Evolutionary conservation across 1,284 basidiomycete genomes (phyloP), one percentile per base, ranked within the genome.

Genomic region (Boletellus sp.): DNA sequence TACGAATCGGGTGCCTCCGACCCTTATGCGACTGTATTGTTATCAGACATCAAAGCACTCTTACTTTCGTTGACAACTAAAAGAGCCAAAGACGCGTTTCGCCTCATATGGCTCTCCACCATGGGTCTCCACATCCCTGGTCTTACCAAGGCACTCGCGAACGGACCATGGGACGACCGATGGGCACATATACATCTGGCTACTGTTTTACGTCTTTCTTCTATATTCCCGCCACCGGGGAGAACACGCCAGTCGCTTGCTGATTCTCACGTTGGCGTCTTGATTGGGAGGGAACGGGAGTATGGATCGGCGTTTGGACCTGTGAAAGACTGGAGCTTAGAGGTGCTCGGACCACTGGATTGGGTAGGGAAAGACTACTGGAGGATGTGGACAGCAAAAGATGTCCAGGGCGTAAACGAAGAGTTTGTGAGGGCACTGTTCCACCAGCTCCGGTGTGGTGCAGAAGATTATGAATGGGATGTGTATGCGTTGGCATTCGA

Each of bases 21-120:
- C 66, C 92, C 93, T 0, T 94, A 88, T 66, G 75, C 85, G 1
- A 81, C 82, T 3, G 77, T 96, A 21, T 72, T 97, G 15, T 92
- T 94, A 67, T 75, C 81, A 42, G 94, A 97, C 64, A 78, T 97
- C 52, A 79, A 80, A 12, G 70, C 82, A 3, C 74, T 93, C 44
- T 76, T 97, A 19, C 71, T 91, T 49, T 64, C 79, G 30, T 62
- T 95, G 30, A 72, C 72, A 11, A 76, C 79, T 4, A 60, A 68
- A 4, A 70, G 71, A 36, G 81, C 83, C 0, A 82, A 82, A 62
- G 65, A 81, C 21, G 77, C 82, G 32, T 84, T 94, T 58, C 81
- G 90, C 15, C 72, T 88, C 53, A 79, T 85, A 8, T 93, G 89
- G 80, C 74, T 97, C 33, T 82, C 85, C 16, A 80, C 89, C 61